Evolutionary conservation across 257 asterid genomes (phyloP), one percentile per base, ranked within the genome.

Genomic region (Penstemon barbatus): DNA sequence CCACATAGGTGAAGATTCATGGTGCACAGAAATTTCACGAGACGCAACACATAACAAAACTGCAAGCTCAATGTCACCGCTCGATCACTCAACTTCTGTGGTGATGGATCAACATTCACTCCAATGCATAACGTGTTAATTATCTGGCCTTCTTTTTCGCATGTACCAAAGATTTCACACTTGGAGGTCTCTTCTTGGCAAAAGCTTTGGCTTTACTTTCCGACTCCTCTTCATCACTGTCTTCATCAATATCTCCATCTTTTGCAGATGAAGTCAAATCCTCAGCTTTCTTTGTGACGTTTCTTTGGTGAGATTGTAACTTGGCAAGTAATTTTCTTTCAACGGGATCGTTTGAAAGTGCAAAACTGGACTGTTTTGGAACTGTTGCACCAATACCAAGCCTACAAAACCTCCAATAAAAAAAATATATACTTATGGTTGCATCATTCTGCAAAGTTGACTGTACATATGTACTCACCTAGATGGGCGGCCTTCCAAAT

Each of bases 331-430:
- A 57, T 77, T 82, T 90, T 69, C 87, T 83, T 78, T 85, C 94
- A 1, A 85, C 64, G 0, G 96, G 90, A 62, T 85, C 83, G 72
- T 77, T 77, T 48, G 93, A 78, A 33, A 4, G 78, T 7, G 74
- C 57, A 18, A 62, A 60, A 75, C 70, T 81, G 69, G 87, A 63
- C 57, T 80, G 83, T 11, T 75, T 83, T 4, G 93, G 93, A 80
- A 83, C 91, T 65, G 82, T 71, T 38, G 96, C 97, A 66, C 98
- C 97, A 52, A 92, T 78, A 57, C 98, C 98, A 78, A 89, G 96
- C 87, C 98, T 92, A 67, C 37, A 45, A 64, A 53, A 68, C 65
- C 57, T 5, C 51, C 69, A 60, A n/a, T 37, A 64, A 71, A 48
- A 11, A 58, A 13, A 71, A 41, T 48, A 48, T 11, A 25, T 51